phyloP scores from a whole-genome alignment of 2,329 filamentous ascomycete species.

The Teratosphaeria pseudoeucalypti region DNA sequence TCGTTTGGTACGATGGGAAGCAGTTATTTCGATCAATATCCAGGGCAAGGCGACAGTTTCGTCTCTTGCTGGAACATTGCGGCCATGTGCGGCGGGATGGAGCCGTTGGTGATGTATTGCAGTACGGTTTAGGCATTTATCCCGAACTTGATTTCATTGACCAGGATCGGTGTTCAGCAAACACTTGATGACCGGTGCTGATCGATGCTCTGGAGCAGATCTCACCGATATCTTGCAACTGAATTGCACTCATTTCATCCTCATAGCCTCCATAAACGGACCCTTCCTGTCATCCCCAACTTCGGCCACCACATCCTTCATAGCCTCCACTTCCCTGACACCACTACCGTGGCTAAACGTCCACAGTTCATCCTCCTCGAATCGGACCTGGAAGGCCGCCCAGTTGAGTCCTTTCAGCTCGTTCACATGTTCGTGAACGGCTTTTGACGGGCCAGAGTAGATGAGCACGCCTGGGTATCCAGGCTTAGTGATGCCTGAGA shows the following conservation, averaged over 20 bases:
- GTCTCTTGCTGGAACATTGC: too few species aligned
- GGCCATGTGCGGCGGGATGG: too few species aligned
- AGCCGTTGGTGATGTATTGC: too few species aligned
- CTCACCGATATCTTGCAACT: too few species aligned
- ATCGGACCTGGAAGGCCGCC: slow-evolving; percentile 36
- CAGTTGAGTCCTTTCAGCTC: slow-evolving; percentile 34
- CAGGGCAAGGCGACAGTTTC: too few species aligned
- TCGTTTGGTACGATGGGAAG: too few species aligned
- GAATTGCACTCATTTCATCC: slow-evolving; percentile 17
- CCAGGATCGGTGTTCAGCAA: too few species aligned
- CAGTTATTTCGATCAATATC: too few species aligned
- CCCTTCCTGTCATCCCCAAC: slow-evolving; percentile 20
- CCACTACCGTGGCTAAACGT: slow-evolving; percentile 29
- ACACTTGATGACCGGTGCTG: too few species aligned
- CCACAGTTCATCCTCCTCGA: slow-evolving; percentile 31
- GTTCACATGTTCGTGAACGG: slow-evolving; percentile 33
- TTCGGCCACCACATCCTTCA: slow-evolving; percentile 33
- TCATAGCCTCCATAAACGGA: slow-evolving; percentile 23
- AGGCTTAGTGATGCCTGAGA: slow-evolving; percentile 37
- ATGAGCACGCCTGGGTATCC: slow-evolving; percentile 37
- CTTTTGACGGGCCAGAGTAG: slow-evolving; percentile 29
- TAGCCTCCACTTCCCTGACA: slow-evolving; percentile 34
- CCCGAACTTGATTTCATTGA: too few species aligned
- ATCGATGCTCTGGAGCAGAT: too few species aligned
- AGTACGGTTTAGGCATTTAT: too few species aligned